Evolutionary conservation across 2,329 filamentous ascomycete genomes (phyloP).

Genomic region (Colletotrichum limetticola): DNA sequence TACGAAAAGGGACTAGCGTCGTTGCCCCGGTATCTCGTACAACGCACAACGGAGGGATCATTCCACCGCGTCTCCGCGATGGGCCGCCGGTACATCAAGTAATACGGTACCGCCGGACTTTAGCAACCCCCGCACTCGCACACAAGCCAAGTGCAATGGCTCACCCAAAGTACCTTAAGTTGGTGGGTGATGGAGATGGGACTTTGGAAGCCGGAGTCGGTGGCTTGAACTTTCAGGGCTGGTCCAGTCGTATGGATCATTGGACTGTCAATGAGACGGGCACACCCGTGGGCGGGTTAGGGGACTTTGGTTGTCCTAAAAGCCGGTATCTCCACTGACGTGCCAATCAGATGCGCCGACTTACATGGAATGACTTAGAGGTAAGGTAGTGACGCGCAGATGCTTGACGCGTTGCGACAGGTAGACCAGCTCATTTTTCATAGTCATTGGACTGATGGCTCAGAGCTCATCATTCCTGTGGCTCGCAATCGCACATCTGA

Average conservation of each 20-base stretch:
- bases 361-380: not conserved
- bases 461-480: not conserved
- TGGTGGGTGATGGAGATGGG: no score
- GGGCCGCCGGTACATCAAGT: no score
- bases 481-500: not conserved
- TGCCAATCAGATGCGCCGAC: not conserved
- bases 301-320: not conserved
- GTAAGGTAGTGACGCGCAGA: slow-evolving; percentile 11
- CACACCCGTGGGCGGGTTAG: not conserved
- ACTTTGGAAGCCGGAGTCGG: not conserved
- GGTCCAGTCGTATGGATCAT: not conserved
- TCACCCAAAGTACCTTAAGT: no score
- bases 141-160: no score
- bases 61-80: not conserved
- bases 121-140: not conserved
- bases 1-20: not conserved
- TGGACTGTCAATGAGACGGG: no score
- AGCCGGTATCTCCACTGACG: not conserved
- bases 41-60: not conserved
- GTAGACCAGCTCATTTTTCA: not conserved
- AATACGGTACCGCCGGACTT: not conserved
- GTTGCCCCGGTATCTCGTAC: not conserved
- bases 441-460: no score
- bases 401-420: not conserved
- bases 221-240: not conserved